Base-by-base conservation (phyloP, 2,329 filamentous ascomycete species). In the Fusarium xylarioides region DNA sequence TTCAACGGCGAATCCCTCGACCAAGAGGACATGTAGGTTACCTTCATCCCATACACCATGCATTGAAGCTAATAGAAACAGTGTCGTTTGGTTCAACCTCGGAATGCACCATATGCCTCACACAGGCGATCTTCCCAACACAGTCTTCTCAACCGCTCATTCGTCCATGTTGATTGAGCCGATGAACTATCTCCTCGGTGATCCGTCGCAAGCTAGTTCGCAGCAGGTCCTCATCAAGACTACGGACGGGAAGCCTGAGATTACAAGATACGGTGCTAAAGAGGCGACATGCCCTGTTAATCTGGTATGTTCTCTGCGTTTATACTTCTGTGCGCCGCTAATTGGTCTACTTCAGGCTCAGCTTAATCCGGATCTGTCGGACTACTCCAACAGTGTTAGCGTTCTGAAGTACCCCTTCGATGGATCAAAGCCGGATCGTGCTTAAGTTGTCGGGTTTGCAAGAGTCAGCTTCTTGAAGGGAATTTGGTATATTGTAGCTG, bases 21-120 rank as follows among this genome's bases (percentile, higher is more conserved):
- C 0, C 60, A 63, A 30, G 60, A 63, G 10, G 60, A 63, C 1
- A 61, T 63, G 60, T 61, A 35, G 11, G 47, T 23, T 4, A n/a
- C 15, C 2, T 11, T 4, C 3, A 14, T 11, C 21, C 5, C 15
- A 10, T 4, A 1, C 1, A 10, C 9, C 4, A 18, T 21, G 23
- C 1, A 37, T 11, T 2, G 0, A 5, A 37, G 16, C 26, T 62
- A 5, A 58, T 11, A 8, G 1, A 1, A 2, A 2, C 7, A 63
- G 60, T 28, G 60, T 63, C 21, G 37, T 63, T 38, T 61, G 60
- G 60, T 63, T 63, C 28, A 61, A 63, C 2, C 15, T 63, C 0
- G 55, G 60, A 34, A 63, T 63, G 60, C 60, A 63, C 2, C 60
- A 63, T 19, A 63, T 63, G 60, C 60, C 60, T 32, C 60, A 63